Conservation (phyloP, 1,139 yeast genomes). For the Suhomyces terraborum region DNA sequence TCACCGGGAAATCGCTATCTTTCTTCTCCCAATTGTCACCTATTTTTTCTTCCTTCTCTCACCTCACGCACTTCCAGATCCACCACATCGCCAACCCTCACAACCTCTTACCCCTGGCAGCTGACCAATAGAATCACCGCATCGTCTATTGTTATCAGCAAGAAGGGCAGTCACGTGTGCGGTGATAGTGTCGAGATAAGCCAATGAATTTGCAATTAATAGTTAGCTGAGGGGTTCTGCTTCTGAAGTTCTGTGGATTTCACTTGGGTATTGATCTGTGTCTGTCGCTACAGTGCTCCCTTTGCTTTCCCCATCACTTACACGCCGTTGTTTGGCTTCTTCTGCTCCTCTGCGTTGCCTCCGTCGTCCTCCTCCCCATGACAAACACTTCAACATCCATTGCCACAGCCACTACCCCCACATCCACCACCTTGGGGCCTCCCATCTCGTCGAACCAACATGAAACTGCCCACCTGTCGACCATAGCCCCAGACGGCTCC, state of each 20-base stretch:
- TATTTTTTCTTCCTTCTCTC: too few relatives aligned
- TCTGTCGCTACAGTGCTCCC: too few relatives aligned
- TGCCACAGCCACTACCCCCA: neutral
- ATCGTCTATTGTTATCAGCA: neutral
- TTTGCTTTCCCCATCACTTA: too few relatives aligned
- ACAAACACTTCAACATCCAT: neutral
- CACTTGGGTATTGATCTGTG: too few relatives aligned
- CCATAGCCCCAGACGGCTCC: too few relatives aligned
- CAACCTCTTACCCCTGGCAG: constrained; percentile 1
- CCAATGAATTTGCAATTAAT: neutral
- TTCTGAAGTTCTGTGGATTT: neutral
- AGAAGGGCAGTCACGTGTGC: neutral
- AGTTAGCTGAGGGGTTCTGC: constrained; percentile 2
- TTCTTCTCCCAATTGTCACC: too few relatives aligned
- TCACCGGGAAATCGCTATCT: too few relatives aligned
- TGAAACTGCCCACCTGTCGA: too few relatives aligned
- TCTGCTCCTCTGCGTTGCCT: neutral
- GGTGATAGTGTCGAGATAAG: neutral
- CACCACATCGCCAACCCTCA: neutral
- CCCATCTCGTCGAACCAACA: neutral
- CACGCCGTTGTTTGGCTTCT: too few relatives aligned
- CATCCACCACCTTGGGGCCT: neutral
- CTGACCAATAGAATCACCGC: neutral
- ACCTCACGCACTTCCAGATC: neutral
- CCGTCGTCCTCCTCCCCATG: neutral